Evolutionary conservation across 805 yeast genomes (phyloP), one percentile per base, ranked within the genome.

Genomic region (Priceomyces haplophilus): DNA sequence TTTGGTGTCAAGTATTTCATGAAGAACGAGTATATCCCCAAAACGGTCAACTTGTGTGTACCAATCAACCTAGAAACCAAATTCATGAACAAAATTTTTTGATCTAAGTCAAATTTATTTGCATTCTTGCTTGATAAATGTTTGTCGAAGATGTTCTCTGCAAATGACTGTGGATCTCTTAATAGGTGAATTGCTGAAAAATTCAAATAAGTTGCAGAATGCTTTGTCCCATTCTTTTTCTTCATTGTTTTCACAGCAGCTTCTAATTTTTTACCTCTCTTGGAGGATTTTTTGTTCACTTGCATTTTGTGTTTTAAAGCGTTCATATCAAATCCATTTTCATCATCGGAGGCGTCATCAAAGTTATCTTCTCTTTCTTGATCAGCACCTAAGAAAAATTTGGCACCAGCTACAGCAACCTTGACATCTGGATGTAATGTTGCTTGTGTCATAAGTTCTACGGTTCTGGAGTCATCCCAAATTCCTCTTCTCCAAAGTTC

Each of bases 161-260:
- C 96, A 67, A 93, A 93, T 3, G 96, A 96, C 63, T 93, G 99
- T 7, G 99, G 99, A 61, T 93, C 99, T 61, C 97, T 80, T 42
- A 93, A 74, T 44, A 93, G 68, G 64, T 93, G 99, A 42, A 93
- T 83, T 25, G 99, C 99, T 40, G 95, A 84, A 68, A 93, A 93
- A 60, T 93, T 93, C 54, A 93, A 75, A 53, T 80, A 89, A 0
- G 86, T 78, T 8, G 83, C 77, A 12, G 80, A 74, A 43, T 75
- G 73, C 46, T 75, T 80, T 23, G 80, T 70, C 29, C 51, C 50
- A 35, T 72, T 71, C 64, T 84, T 83, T 68, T 83, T 84, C 62
- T 85, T 83, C 44, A 83, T 62, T 4, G 76, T 59, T 57, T 85
- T 83, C 35, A 84, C 73, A 2, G 96, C 97, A 41, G 64, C 67